These are phyloP conservation scores for Claviceps spartinae DNA, from an alignment of 2,329 filamentous ascomycete genomes.

Conservation along the genomic window DNA sequence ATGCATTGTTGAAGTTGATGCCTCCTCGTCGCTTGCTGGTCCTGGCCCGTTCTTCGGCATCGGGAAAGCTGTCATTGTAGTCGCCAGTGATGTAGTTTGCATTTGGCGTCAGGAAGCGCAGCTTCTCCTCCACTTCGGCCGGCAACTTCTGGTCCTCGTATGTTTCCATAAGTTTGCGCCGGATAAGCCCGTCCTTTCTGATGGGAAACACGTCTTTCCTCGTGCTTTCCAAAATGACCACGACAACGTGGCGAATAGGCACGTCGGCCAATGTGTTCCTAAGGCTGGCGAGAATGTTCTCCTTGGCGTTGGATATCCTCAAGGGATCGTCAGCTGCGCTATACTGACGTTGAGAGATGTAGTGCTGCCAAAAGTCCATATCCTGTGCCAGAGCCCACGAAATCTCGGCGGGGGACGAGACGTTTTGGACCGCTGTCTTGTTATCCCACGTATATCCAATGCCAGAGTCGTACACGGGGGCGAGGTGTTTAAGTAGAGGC, in stretches of 20 bases:
- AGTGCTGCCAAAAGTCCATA: slow-evolving; percentile 19
- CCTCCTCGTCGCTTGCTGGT: slow-evolving; percentile 19
- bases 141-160: slow-evolving; percentile 20
- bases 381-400: slow-evolving; percentile 10
- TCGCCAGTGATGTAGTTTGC: slow-evolving; percentile 23
- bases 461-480: slow-evolving; percentile 10
- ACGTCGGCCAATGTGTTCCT: slow-evolving; percentile 15
- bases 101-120: slow-evolving; percentile 17
- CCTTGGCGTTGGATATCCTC: slow-evolving; percentile 25
- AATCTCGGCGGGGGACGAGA: slow-evolving; percentile 14
- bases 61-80: slow-evolving; percentile 21
- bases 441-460: slow-evolving; percentile 17
- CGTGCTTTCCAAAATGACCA: slow-evolving; percentile 32
- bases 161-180: slow-evolving; percentile 20
- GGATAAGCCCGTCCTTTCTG: slow-evolving; percentile 26
- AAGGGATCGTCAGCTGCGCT: slow-evolving; percentile 23
- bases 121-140: slow-evolving; percentile 14
- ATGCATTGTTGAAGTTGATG: slow-evolving; percentile 26
- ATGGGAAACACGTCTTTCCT: slow-evolving; percentile 31
- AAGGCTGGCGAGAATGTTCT: slow-evolving; percentile 17
- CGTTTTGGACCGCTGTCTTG: slow-evolving; percentile 13
- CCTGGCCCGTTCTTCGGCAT: slow-evolving; percentile 6
- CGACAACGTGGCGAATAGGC: slow-evolving; percentile 28
- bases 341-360: slow-evolving; percentile 14
- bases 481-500: slow-evolving; percentile 13